These are phyloP conservation scores for Onygenales sp. DNA, from an alignment of 2,329 filamentous ascomycete genomes.

Conservation along the genomic window DNA sequence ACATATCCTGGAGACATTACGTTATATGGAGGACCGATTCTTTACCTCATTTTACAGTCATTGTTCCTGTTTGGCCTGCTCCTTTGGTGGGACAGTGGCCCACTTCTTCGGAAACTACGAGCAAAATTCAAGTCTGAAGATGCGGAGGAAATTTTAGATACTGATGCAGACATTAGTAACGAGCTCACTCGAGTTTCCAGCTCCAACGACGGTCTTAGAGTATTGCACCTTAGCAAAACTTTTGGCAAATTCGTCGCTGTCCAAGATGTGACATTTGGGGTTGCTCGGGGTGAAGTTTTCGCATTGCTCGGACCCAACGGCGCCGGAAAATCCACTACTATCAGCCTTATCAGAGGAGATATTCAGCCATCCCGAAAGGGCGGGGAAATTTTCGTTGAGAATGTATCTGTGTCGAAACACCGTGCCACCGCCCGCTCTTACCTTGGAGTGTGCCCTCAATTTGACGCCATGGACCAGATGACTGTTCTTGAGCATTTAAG, in stretches of 20 bases:
- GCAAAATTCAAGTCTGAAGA: slow-evolving; percentile 34
- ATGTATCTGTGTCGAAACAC: slow-evolving; percentile 62
- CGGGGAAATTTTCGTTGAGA: slow-evolving; percentile 75
- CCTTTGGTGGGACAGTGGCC: slow-evolving; percentile 72
- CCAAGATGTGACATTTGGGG: slow-evolving; percentile 78
- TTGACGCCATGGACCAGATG: slow-evolving; percentile 83
- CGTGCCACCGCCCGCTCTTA: slow-evolving; percentile 63
- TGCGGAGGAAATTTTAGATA: slow-evolving; percentile 26
- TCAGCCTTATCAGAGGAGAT: slow-evolving; percentile 83
- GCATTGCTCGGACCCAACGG: slow-evolving; percentile 84
- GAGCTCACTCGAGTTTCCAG: slow-evolving; percentile 56
- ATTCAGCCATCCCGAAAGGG: slow-evolving; percentile 59
- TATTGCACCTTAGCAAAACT: slow-evolving; percentile 68
- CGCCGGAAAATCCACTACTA: slow-evolving; percentile 83
- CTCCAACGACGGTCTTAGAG: slow-evolving; percentile 61
- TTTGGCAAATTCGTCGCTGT: slow-evolving; percentile 71
- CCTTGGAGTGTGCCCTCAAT: slow-evolving; percentile 86
- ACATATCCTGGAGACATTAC: slow-evolving; percentile 60
- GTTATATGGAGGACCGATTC: slow-evolving; percentile 72
- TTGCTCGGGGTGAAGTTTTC: slow-evolving; percentile 73
- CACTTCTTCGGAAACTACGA: slow-evolving; percentile 47
- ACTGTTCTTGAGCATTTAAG: slow-evolving; percentile 76
- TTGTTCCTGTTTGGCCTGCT: slow-evolving; percentile 62
- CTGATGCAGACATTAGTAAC: slow-evolving; percentile 53
- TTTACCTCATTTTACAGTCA: slow-evolving; percentile 70